Evolutionary conservation across 169 alveolate genomes (phyloP).

Genomic region (Plasmodium gallinaceum): DNA sequence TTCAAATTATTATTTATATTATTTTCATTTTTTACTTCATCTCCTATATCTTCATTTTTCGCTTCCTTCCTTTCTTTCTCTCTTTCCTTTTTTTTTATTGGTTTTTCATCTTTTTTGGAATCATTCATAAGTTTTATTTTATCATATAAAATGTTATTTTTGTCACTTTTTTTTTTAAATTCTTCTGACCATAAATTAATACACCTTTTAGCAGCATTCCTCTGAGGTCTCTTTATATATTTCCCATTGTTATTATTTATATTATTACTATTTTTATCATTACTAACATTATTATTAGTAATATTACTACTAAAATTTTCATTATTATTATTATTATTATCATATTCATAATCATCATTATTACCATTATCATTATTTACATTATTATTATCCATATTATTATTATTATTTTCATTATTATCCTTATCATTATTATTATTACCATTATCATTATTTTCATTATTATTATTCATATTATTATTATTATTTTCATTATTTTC

Average conservation of each 20-base stretch:
- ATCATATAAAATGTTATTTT: not conserved
- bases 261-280: not conserved
- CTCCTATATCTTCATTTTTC: not conserved
- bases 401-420: not conserved
- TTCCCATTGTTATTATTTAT: not conserved
- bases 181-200: constrained; percentile 68
- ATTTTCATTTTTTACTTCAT: constrained; percentile 2
- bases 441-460: not conserved
- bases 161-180: constrained; percentile 33
- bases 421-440: not conserved
- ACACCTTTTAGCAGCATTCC: constrained; percentile 73
- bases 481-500: not conserved
- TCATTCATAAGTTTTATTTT: constrained; percentile 17
- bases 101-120: constrained; percentile 33
- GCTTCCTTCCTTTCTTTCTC: constrained; percentile 9
- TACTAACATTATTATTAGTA: not conserved
- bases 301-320: not conserved
- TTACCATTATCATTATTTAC: not conserved
- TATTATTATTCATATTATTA: not conserved
- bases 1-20: not conserved
- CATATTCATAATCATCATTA: not conserved
- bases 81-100: constrained; percentile 26
- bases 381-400: not conserved
- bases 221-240: constrained; percentile 38
- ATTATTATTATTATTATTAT: not conserved